Evolutionary conservation across 257 asterid species (phyloP), one percentile per base, ranked within the genome.

Genomic region (Scutellaria baicalensis): DNA sequence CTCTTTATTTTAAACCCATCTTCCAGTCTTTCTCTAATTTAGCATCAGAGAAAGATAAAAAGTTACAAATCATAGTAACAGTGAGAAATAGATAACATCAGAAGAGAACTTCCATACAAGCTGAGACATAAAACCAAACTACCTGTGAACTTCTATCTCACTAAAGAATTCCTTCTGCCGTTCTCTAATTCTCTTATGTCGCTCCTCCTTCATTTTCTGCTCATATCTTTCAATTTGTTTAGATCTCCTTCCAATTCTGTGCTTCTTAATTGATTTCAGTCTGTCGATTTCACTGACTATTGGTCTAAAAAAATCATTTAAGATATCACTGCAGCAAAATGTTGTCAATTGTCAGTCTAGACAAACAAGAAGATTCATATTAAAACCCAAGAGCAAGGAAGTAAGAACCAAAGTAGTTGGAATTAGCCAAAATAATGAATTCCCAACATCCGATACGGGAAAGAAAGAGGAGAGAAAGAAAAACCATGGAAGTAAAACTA

Each of bases 151-250:
- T 80, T 94, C 99, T 50, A 94, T 79, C 83, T 94, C 99, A 54
- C 90, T 84, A 68, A 94, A 94, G 84, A 94, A 94, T 44, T 91
- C 99, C 85, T 89, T 94, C 90, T 94, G 99, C 79, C 97, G 82
- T 81, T 91, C 99, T 69, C 90, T 93, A 59, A 84, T 86, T 83
- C 99, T 86, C 90, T 83, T 89, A 54, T 88, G 96, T 11, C 99
- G 93, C 80, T 94, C 99, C 86, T 94, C 99, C 84, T 94, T 94
- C 97, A 94, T 94, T 80, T 82, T 94, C 84, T 85, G 97, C 77
- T 94, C 99, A 76, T 88, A 94, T 77, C 95, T 85, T 83, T 94
- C 99, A 43, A 88, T 70, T 81, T 94, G 97, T 77, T 91, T 94
- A 27, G 99, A 91, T 79, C 93, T 86, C 93, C 99, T 91, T 56